Evolutionary conservation across 306 rosid genomes (phyloP), one percentile per base, ranked within the genome.

Genomic region (Quercus engelmannii): DNA sequence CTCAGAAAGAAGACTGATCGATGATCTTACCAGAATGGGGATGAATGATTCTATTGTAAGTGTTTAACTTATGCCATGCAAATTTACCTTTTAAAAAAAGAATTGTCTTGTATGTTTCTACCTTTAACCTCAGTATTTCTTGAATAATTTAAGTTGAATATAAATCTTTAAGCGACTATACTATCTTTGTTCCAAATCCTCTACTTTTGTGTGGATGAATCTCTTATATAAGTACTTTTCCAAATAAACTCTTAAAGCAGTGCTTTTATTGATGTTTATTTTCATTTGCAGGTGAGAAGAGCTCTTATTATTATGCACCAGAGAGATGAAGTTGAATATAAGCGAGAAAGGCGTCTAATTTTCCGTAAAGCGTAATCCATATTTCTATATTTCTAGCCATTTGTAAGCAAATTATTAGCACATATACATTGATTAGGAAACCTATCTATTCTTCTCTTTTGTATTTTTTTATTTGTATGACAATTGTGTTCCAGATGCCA

Each of bases 291-390:
- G 99, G 97, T 95, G 74, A 91, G 99, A 86, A 91, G 98, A 85
- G 99, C 99, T 74, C 97, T 95, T 56, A 76, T 95, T 77, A 89
- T 91, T 70, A 95, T 95, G 99, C 99, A 95, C 86, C 99, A 93
- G 87, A 90, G 98, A 83, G 99, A 95, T 9, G 99, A 95, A 90
- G 93, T 95, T n/a, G 98, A 95, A 77, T 95, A 95, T 87, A 95
- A 93, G 86, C 86, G 99, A 80, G 99, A 93, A 74, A 90, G 94
- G 74, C 95, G 97, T 38, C 83, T 91, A 73, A 81, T 95, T 84
- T 82, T 56, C 56, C 89, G 99, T 71, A 95, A 95, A 85, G 92
- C 94, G 15, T 95, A 81, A 76, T 49, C 31, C 23, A 15, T 72
- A 64, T 73, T 75, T 71, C 49, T 33, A 5, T 58, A 31, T 78